A percentile compares a stretch with the other conserved stretches of the same genome.
phyloP scores from a whole-genome alignment of 768 basidiomycete species.

The Sarcodon sp. region DNA sequence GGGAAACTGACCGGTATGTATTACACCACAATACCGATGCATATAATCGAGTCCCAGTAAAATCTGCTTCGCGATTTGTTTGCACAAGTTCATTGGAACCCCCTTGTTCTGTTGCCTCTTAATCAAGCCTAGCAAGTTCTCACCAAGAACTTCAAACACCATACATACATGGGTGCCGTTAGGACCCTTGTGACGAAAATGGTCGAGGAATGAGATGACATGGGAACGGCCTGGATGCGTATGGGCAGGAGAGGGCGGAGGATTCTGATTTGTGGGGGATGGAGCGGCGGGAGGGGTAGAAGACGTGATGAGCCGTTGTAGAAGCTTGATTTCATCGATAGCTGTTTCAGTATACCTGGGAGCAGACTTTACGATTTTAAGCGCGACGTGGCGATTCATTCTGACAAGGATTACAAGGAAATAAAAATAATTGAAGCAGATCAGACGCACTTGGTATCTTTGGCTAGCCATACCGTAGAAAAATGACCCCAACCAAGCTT shows the following conservation, averaged over 20 bases:
- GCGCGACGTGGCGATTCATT: conserved; percentile 90
- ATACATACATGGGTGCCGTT: conserved; percentile 98
- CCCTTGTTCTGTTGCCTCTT: conserved; percentile 98
- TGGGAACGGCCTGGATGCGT: conserved; percentile 85
- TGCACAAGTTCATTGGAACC: conserved; percentile 84
- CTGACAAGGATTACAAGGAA: conserved; percentile 27
- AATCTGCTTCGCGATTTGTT: conserved; percentile 95
- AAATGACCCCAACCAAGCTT: conserved; percentile 97
- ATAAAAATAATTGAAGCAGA: background rate
- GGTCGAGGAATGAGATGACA: conserved; percentile 95
- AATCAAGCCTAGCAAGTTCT: conserved; percentile 92
- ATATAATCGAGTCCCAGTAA: conserved; percentile 95
- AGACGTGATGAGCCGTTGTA: conserved; percentile 89
- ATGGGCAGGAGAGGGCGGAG: conserved; percentile 41
- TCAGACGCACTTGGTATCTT: conserved; percentile 55
- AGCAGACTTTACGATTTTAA: conserved; percentile 98
- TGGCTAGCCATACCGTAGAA: conserved; percentile 86
- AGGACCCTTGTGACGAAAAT: conserved; percentile 92
- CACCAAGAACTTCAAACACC: conserved; percentile 98
- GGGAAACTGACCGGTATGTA: conserved; percentile 67
- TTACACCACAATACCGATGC: conserved; percentile 94
- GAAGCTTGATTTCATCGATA: conserved; percentile 95
- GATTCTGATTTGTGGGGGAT: conserved; percentile 34
- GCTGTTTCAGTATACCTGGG: conserved; percentile 96
- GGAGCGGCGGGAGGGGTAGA: conserved; percentile 41